phyloP scores from a whole-genome alignment of 2,329 filamentous ascomycete genomes.

The Rhinocladiella mackenziei region DNA sequence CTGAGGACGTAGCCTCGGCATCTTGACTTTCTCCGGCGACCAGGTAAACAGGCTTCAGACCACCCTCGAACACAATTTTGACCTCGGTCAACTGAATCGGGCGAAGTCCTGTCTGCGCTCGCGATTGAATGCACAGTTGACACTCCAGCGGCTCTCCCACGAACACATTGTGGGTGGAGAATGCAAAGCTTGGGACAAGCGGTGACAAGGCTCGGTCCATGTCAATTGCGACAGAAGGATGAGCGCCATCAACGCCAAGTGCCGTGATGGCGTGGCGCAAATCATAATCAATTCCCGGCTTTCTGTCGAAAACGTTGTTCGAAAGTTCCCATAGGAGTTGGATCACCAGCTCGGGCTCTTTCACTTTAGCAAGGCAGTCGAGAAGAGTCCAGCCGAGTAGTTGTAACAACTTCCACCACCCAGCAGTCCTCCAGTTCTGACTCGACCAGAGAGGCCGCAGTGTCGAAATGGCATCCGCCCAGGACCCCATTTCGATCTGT shows the following conservation, averaged over 20 bases:
- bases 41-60: conserved; percentile 43
- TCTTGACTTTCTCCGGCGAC: conserved; percentile 33
- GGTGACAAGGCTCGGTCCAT: conserved; percentile 49
- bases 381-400: conserved; percentile 53
- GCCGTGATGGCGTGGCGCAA: conserved; percentile 30
- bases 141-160: conserved; percentile 56
- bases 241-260: conserved; percentile 36
- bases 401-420: conserved; percentile 57
- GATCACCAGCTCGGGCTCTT: conserved; percentile 48
- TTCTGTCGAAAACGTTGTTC: conserved; percentile 38
- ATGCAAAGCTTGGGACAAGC: conserved; percentile 50
- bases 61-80: conserved; percentile 52
- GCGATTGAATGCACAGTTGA: conserved; percentile 53
- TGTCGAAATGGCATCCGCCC: conserved; percentile 49
- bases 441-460: conserved; percentile 53
- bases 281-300: conserved; percentile 41
- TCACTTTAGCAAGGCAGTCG: conserved; percentile 47
- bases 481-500: conserved; percentile 48
- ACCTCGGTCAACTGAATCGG: conserved; percentile 49
- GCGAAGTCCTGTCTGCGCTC: conserved; percentile 42
- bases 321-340: conserved; percentile 56
- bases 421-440: conserved; percentile 56
- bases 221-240: conserved; percentile 46
- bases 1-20: conserved; percentile 26
- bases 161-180: conserved; percentile 53